phyloP scores from a whole-genome alignment of 345 rosid genomes.

The Citrus trifoliata region DNA sequence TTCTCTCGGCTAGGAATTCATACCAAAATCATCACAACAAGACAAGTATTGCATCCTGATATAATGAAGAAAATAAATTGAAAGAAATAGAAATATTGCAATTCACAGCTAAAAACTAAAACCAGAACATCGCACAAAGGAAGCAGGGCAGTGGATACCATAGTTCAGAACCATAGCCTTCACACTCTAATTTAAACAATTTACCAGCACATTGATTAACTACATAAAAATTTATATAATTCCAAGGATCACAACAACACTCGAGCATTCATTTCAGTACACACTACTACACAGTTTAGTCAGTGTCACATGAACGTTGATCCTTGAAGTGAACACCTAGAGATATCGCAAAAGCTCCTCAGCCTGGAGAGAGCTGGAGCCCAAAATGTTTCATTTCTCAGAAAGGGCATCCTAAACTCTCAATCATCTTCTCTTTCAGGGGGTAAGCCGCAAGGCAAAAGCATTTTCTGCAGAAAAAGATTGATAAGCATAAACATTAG shows the following conservation, averaged over 20 bases:
- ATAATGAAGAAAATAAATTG: not conserved
- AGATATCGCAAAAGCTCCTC: not conserved
- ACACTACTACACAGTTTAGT: not conserved
- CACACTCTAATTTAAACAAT: not conserved
- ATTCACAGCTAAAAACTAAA: not conserved
- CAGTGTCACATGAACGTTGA: not conserved
- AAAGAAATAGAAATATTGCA: not conserved
- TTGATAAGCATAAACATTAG: not conserved
- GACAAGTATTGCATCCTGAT: not conserved
- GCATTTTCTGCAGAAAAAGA: constrained; percentile 77
- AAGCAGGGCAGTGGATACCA: not conserved
- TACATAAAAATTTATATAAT: not conserved
- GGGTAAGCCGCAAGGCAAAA: constrained; percentile 89
- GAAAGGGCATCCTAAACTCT: not conserved
- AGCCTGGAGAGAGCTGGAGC: not conserved
- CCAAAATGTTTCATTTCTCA: not conserved
- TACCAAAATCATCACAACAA: not conserved
- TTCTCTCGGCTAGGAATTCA: not conserved
- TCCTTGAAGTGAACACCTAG: not conserved
- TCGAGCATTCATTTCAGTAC: not conserved
- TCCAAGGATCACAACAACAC: not conserved
- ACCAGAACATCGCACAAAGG: not conserved
- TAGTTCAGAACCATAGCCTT: not conserved
- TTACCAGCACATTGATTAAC: not conserved
- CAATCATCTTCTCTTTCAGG: constrained; percentile 94